Conservation (phyloP, 139 green algal species). For the Chlorella sp. region DNA sequence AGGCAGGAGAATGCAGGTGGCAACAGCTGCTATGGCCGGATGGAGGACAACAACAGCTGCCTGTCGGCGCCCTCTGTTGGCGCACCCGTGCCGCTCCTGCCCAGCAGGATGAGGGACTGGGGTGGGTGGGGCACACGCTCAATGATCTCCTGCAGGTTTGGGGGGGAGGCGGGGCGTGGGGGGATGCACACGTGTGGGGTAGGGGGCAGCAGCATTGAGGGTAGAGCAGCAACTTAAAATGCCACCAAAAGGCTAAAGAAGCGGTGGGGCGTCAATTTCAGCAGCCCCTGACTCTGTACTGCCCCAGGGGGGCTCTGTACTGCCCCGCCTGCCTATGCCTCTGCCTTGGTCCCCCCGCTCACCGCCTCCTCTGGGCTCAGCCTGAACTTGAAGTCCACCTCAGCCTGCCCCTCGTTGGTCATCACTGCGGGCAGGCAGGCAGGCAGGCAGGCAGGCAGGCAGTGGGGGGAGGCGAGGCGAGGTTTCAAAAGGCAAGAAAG, state of each 20-base stretch:
- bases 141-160: conserved; percentile 68
- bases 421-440: background rate
- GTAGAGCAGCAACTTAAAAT: too few species aligned
- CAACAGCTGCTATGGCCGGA: too few species aligned
- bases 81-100: conserved; percentile 66
- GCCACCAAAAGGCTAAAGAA: too few species aligned
- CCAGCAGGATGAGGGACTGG: conserved; percentile 73
- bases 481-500: too few species aligned
- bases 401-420: background rate
- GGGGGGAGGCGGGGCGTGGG: background rate
- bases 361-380: conserved; percentile 24
- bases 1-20: background rate
- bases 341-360: background rate
- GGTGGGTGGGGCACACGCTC: conserved; percentile 52
- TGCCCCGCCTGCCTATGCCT: background rate
- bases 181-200: background rate
- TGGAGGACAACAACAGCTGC: background rate
- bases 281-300: too few species aligned
- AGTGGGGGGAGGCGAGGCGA: too few species aligned
- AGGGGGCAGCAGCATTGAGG: background rate
- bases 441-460: too few species aligned
- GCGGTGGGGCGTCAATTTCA: too few species aligned
- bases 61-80: background rate
- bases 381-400: conserved; percentile 66
- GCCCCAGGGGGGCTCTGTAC: background rate